Evolutionary conservation across 2,329 filamentous ascomycete species (phyloP), one percentile per base, ranked within the genome.

Genomic region (Xylaria sp.): DNA sequence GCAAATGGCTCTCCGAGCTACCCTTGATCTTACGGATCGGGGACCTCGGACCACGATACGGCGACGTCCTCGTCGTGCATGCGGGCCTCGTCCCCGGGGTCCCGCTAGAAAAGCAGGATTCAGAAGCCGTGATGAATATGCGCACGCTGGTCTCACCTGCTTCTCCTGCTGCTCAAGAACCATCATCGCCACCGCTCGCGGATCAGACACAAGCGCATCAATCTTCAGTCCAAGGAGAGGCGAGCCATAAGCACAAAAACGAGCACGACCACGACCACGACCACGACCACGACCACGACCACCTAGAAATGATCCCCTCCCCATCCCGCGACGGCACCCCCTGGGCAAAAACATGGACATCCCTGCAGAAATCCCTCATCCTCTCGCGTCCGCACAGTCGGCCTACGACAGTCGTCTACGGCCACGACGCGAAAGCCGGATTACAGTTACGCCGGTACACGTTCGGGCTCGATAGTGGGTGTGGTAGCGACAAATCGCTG

Each of bases 91-190:
- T 95, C 0, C 92, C 94, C 0, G 90, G 88, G 4, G 79, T 96
- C 0, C 76, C 84, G 0, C 81, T 96, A 14, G 82, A 89, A 47
- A 80, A 84, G 54, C 94, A 89, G 69, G 84, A 97, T 75, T 90
- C 93, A 0, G 88, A 87, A 75, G 89, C 90, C 54, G 90, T 91
- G 42, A 97, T 97, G 93, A 95, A 92, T 73, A 96, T 99, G 92
- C 88, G 93, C 60, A 91, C 88, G 6, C 85, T 97, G 57, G 83
- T 91, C 0, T 38, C 81, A 67, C 78, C 88, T 28, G 11, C 28
- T 23, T 9, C 28, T 40, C 12, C 42, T 19, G 8, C 2, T 6
- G 6, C 6, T 3, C 15, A 23, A 5, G 47, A 38, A 5, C 17
- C 47, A 19, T 7, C 19, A n/a, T 6, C 23, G 4, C 17, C 47